Evolutionary conservation across 306 rosid genomes (phyloP), one percentile per base, ranked within the genome.

Genomic region (Neltuma alba): DNA sequence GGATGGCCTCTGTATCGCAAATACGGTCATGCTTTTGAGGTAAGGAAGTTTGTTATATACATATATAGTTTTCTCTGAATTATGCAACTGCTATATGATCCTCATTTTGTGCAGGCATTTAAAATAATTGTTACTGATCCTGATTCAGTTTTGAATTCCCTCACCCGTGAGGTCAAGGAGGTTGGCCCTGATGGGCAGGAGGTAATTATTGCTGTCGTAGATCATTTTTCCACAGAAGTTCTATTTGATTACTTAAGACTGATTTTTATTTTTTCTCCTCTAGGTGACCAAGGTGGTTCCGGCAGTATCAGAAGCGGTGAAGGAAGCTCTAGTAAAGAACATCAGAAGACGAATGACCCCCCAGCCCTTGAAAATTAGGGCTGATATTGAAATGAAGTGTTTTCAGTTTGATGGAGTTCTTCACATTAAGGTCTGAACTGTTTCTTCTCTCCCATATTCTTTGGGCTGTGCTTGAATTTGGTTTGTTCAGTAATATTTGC

Each of bases 21-120:
- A 75, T 89, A 93, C 76, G 94, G 93, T 76, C 99, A 95, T 73
- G 98, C 98, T 88, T 95, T 95, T 80, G 99, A 95, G 99, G 99
- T 93, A 42, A 76, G 62, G 30, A 18, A 54, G 14, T 21, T 9
- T 5, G 0, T 45, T 34, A 63, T 1, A 1, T 31, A 13, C 13
- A 31, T 0, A 5, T 16, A 16, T 33, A 9, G 52, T 30, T 37
- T 31, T 74, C 36, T 78, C 9, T 65, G 48, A 16, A 31, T 78
- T 76, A 50, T 74, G 34, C 28, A 25, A 45, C 42, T 74, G 37
- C 31, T 60, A 25, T 50, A 47, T 82, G 28, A 78, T 48, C 37
- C 36, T 42, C 63, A 25, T 77, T 75, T 15, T 76, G 30, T 90
- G 85, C 85, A 91, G 98, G 99, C 98, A 52, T 95, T 95, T 87